Evolutionary conservation across 192 early-diverging fungal species (phyloP), one percentile per base, ranked within the genome.

Genomic region (Umbelopsis isabellina): DNA sequence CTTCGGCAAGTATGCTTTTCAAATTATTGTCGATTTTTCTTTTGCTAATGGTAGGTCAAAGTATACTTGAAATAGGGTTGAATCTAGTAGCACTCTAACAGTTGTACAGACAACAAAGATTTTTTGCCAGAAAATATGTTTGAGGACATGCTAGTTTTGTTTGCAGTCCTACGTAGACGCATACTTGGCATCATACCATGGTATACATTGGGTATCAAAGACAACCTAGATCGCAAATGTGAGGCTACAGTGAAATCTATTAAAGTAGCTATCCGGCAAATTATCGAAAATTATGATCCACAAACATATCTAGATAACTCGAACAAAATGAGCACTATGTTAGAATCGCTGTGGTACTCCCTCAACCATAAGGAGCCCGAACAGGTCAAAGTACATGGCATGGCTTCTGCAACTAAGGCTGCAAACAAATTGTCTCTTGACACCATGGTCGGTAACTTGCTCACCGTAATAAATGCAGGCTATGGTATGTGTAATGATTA

Each of bases 261-360:
- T 8, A 44, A 68, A 23, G 4, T 21, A 12, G 30, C 47, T 13
- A 13, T 68, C 11, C 25, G 25, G 27, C 4, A 12, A 1, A 68
- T 68, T 13, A 25, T 49, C 21, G 0, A 49, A 49, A 15, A 49
- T n/a, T 50, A 68, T 48, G 67, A 68, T 44, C 44, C 47, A 0
- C 18, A 68, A 10, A 12, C n/a, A 18, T 48, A 27, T 22, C 5
- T 49, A 47, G 50, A 51, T 7, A 68, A 68, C 20, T 48, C 47
- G 2, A 47, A 68, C 20, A 22, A 37, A 2, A 68, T 68, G 46
- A 44, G 50, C 67, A 68, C 67, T 20, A 20, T 68, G 67, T 33
- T 68, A n/a, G 67, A 68, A 16, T 68, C 67, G 21, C 67, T 68
- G 15, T 37, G 47, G 67, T 68, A 68, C 27, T 25, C 47, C 3